A percentile compares a stretch with the other conserved stretches of the same genome.
phyloP scores from a whole-genome alignment of 495 filamentous ascomycete genomes.

The Hypoxylon intermedium region DNA sequence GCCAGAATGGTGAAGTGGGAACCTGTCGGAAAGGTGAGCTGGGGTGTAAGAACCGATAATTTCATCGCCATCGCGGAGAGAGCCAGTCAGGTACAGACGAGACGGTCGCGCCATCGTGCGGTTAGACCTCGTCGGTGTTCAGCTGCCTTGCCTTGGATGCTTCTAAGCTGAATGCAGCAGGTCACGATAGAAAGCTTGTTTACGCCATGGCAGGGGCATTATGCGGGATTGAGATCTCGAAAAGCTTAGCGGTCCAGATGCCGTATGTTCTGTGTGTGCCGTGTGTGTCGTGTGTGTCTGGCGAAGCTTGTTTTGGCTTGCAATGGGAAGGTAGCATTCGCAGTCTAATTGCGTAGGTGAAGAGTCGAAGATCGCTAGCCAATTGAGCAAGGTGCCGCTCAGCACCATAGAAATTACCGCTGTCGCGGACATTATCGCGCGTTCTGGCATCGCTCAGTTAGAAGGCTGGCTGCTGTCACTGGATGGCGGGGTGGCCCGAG shows the following conservation, averaged over 20 bases:
- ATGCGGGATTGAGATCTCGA: constrained; percentile 3
- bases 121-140: not conserved
- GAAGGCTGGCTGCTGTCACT: no score
- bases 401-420: not conserved
- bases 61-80: not conserved
- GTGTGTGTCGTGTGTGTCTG: no score
- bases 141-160: not conserved
- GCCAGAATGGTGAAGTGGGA: not conserved
- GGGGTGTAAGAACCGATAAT: not conserved
- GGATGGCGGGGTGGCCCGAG: not conserved
- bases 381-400: not conserved
- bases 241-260: constrained; percentile 6
- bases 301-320: constrained; percentile 1
- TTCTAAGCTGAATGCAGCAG: not conserved
- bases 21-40: not conserved
- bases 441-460: no score
- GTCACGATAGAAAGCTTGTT: not conserved
- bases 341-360: not conserved
- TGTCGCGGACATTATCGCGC: not conserved
- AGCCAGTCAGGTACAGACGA: not conserved
- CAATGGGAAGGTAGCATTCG: not conserved
- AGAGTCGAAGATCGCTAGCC: not conserved
- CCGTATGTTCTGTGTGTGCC: no score
- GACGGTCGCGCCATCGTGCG: not conserved
- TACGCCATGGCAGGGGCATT: not conserved